phyloP scores from a whole-genome alignment of 1,139 yeast species.

The Sugiyamaella sp. region DNA sequence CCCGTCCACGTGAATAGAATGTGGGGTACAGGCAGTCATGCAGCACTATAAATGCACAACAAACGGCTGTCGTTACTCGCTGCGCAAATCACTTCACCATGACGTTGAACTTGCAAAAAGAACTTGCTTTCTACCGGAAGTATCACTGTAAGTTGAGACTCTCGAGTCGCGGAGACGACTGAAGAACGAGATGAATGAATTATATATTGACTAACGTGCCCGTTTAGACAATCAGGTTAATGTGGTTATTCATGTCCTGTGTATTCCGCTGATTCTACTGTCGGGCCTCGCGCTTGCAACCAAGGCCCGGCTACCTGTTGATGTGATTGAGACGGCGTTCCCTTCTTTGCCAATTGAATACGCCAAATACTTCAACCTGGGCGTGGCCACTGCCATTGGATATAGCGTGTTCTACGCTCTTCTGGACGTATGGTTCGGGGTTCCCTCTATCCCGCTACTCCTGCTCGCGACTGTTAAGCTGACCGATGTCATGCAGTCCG shows the following conservation, averaged over 20 bases:
- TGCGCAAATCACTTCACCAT: too few relatives aligned
- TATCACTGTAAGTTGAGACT: slow-evolving; percentile 63
- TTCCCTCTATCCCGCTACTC: slow-evolving; percentile 46
- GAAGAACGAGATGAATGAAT: not conserved
- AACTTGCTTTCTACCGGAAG: slow-evolving; percentile 78
- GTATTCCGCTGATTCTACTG: slow-evolving; percentile 76
- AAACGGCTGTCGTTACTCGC: too few relatives aligned
- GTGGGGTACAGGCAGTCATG: too few relatives aligned
- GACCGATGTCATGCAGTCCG: slow-evolving; percentile 28
- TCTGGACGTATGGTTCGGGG: slow-evolving; percentile 49
- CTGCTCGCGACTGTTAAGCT: slow-evolving; percentile 35
- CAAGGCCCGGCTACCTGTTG: slow-evolving; percentile 20
- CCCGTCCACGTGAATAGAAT: too few relatives aligned
- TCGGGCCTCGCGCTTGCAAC: slow-evolving; percentile 54
- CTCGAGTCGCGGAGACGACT: too few relatives aligned
- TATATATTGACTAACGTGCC: not conserved
- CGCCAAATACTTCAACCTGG: slow-evolving; percentile 48
- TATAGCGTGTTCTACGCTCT: slow-evolving; percentile 50
- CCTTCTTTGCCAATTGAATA: slow-evolving; percentile 31
- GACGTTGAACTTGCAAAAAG: slow-evolving; percentile 41
- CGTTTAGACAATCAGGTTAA: slow-evolving; percentile 54
- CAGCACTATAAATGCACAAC: too few relatives aligned
- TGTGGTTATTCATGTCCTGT: slow-evolving; percentile 73
- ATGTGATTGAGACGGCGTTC: slow-evolving; percentile 28
- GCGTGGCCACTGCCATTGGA: slow-evolving; percentile 45